phyloP scores from a whole-genome alignment of 2,329 filamentous ascomycete genomes.

The Sordariomycetes sp. region DNA sequence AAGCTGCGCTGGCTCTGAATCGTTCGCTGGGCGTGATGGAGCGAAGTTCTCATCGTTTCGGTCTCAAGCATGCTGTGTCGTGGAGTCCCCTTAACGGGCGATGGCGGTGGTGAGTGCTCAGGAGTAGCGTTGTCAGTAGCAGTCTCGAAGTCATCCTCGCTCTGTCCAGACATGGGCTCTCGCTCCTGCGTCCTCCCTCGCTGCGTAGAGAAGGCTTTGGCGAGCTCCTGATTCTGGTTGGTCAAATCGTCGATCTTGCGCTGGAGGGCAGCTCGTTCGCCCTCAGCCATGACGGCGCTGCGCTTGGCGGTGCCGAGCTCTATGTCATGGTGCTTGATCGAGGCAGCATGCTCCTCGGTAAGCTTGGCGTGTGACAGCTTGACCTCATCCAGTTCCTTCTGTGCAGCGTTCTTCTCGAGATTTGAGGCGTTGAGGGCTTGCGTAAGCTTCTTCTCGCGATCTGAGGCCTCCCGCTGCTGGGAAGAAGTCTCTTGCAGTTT shows the following conservation, averaged over 20 bases:
- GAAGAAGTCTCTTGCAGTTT: slow-evolving; percentile 77
- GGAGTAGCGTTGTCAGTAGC: slow-evolving; percentile 65
- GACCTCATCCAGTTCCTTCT: slow-evolving; percentile 86
- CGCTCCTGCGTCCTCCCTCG: slow-evolving; percentile 59
- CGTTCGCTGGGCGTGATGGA: slow-evolving; percentile 90
- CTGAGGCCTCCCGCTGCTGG: slow-evolving; percentile 64
- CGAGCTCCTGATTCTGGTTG: slow-evolving; percentile 83
- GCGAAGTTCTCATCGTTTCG: slow-evolving; percentile 88
- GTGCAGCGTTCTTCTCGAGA: slow-evolving; percentile 65
- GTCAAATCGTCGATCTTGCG: slow-evolving; percentile 82
- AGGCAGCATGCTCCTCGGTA: slow-evolving; percentile 67
- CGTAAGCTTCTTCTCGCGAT: slow-evolving; percentile 74
- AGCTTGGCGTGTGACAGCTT: slow-evolving; percentile 72
- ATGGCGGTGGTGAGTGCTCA: slow-evolving; percentile 83
- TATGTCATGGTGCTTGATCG: slow-evolving; percentile 77
- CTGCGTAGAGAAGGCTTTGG: slow-evolving; percentile 68
- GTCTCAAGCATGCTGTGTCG: slow-evolving; percentile 88
- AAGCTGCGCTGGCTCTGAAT: slow-evolving; percentile 94
- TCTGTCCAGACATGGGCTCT: slow-evolving; percentile 47
- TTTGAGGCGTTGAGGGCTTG: slow-evolving; percentile 62
- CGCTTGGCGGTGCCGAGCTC: slow-evolving; percentile 80
- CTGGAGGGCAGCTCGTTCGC: slow-evolving; percentile 69
- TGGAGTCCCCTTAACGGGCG: slow-evolving; percentile 84
- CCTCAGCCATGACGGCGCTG: slow-evolving; percentile 67
- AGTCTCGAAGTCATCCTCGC: slow-evolving; percentile 55